These are phyloP conservation scores for Alternaria novae-zelandiae DNA, from an alignment of 2,329 filamentous ascomycete species.

Conservation along the genomic window DNA sequence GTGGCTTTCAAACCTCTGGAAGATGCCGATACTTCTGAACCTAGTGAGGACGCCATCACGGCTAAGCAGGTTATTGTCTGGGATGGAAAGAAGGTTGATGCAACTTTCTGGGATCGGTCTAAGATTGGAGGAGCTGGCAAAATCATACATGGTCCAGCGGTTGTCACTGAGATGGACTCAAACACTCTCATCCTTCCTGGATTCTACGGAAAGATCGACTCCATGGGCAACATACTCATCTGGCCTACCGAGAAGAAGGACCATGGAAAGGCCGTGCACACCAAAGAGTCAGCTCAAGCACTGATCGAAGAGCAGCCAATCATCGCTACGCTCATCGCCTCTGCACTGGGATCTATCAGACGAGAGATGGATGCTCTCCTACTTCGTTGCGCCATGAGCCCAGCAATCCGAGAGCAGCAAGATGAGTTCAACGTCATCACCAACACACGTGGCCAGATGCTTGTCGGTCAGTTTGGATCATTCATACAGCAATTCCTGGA, in stretches of 20 bases:
- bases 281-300: conserved; percentile 46
- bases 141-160: conserved; percentile 53
- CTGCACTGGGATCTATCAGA: conserved; percentile 55
- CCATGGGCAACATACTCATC: conserved; percentile 59
- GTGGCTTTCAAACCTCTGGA: conserved; percentile 49
- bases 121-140: conserved; percentile 51
- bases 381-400: conserved; percentile 59
- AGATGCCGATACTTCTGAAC: conserved; percentile 29
- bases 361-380: conserved; percentile 60
- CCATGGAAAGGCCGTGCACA: conserved; percentile 38
- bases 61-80: conserved; percentile 50
- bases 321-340: conserved; percentile 54
- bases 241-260: conserved; percentile 45
- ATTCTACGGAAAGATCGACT: conserved; percentile 55
- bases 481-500: conserved; percentile 58
- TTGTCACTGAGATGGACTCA: conserved; percentile 60
- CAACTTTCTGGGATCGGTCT: conserved; percentile 54
- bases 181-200: conserved; percentile 59
- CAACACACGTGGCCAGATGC: conserved; percentile 56
- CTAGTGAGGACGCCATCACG: conserved; percentile 48
- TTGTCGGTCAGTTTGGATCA: conserved; percentile 60
- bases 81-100: conserved; percentile 50
- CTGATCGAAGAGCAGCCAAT: conserved; percentile 51
- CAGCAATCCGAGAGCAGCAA: conserved; percentile 59
- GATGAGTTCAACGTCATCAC: conserved; percentile 63